Evolutionary conservation across 2,329 filamentous ascomycete species (phyloP).

Genomic region (Raffaelea ambrosiae): DNA sequence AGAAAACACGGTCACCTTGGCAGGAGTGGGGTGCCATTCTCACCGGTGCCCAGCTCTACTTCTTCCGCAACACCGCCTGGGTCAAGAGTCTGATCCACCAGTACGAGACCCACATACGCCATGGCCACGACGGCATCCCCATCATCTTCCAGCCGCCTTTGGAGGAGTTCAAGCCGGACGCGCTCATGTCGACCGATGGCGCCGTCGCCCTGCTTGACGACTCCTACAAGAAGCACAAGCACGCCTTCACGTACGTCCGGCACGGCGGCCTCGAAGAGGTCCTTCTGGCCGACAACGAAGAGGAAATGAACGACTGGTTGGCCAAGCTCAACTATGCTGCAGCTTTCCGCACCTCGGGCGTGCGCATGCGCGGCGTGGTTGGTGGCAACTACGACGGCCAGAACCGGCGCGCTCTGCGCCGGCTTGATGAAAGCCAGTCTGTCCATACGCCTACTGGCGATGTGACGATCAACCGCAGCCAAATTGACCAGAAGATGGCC

Average conservation of each 20-base stretch:
- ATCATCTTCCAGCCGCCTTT: constrained; percentile 87
- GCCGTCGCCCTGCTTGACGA: constrained; percentile 81
- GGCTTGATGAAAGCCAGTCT: constrained; percentile 41
- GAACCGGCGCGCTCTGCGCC: constrained; percentile 59
- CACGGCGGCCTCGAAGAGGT: constrained; percentile 84
- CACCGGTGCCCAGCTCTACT: constrained; percentile 93
- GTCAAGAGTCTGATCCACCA: constrained; percentile 86
- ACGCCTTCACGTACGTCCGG: constrained; percentile 85
- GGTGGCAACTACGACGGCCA: constrained; percentile 82
- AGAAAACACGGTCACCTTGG: constrained; percentile 91
- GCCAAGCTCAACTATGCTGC: constrained; percentile 94
- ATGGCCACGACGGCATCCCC: constrained; percentile 64
- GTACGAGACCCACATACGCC: constrained; percentile 72
- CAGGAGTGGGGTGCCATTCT: constrained; percentile 97
- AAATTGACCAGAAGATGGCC: constrained; percentile 72
- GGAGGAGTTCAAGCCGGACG: constrained; percentile 88
- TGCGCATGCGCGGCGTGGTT: constrained; percentile 80
- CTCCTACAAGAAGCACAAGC: constrained; percentile 89
- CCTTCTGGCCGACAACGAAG: constrained; percentile 80
- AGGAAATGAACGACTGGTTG: constrained; percentile 94
- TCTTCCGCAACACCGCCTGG: constrained; percentile 91
- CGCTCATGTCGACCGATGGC: constrained; percentile 85
- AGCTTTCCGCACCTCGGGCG: constrained; percentile 83
- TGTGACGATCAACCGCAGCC: constrained; percentile 62
- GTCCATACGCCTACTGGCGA: constrained; percentile 66